A percentile compares a stretch with the other conserved stretches of the same genome.
phyloP scores from a whole-genome alignment of 805 yeast genomes.

The Ogataea kodamae region DNA sequence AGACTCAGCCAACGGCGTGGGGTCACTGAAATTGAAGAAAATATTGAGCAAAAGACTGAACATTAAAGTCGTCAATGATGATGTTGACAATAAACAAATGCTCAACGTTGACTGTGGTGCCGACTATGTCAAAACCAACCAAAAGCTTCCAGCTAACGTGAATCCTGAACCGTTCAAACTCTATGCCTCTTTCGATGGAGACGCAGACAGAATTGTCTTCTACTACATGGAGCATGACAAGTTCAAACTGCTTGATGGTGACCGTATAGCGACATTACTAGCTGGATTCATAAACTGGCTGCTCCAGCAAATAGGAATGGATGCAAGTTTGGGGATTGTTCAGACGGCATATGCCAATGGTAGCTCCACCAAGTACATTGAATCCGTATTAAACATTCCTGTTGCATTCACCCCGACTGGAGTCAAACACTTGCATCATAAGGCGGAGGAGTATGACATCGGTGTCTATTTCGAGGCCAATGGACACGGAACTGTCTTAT shows the following conservation, averaged over 20 bases:
- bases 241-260: conserved; percentile 80
- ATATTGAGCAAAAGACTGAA: conserved; percentile 41
- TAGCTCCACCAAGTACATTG: conserved; percentile 71
- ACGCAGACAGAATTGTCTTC: conserved; percentile 91
- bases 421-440: conserved; percentile 94
- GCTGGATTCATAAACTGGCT: conserved; percentile 60
- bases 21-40: conserved; percentile 66
- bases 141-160: conserved; percentile 65
- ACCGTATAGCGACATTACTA: conserved; percentile 81
- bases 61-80: conserved; percentile 48
- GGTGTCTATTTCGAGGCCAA: conserved; percentile 98
- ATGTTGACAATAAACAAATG: conserved; percentile 48
- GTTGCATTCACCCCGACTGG: conserved; percentile 93
- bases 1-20: conserved; percentile 97
- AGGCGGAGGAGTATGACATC: conserved; percentile 76
- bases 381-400: conserved; percentile 60
- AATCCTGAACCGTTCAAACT: conserved; percentile 43
- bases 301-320: conserved; percentile 36
- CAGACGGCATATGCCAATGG: conserved; percentile 99
- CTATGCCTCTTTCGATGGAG: conserved; percentile 91
- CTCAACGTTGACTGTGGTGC: conserved; percentile 90
- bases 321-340: conserved; percentile 64
- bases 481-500: conserved; percentile 97
- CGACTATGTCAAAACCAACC: conserved; percentile 90
- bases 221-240: conserved; percentile 46